These are phyloP conservation scores for Diversispora epigaea DNA, from an alignment of 192 early-diverging fungal genomes.

Conservation along the genomic window DNA sequence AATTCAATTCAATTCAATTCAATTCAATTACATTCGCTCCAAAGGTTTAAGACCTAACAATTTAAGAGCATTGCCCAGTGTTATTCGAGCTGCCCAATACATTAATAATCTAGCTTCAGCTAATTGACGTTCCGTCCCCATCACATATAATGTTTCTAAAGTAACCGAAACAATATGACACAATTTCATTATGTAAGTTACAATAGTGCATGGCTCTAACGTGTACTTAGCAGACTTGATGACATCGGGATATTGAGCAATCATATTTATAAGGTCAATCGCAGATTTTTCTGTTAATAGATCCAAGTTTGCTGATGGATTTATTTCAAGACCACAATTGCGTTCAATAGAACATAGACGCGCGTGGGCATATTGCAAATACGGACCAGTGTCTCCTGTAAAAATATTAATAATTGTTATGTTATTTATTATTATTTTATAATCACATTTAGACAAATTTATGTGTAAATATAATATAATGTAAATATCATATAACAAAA, in stretches of 20 bases:
- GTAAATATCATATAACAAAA: not conserved
- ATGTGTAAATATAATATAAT: no score
- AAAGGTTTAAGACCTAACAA: slow-evolving; percentile 81
- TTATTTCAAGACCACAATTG: slow-evolving; percentile 60
- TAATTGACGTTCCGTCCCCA: slow-evolving; percentile 65
- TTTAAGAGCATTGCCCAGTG: slow-evolving; percentile 82
- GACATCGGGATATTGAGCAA: slow-evolving; percentile 86
- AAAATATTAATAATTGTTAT: not conserved
- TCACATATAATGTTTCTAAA: slow-evolving; percentile 75
- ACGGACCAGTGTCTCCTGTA: slow-evolving; percentile 88
- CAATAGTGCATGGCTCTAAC: slow-evolving; percentile 84
- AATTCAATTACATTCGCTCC: slow-evolving; percentile 78
- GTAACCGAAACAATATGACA: slow-evolving; percentile 78
- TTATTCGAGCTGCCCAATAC: slow-evolving; percentile 79
- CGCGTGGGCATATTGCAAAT: slow-evolving; percentile 98
- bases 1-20: no score
- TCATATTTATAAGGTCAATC: slow-evolving; percentile 66
- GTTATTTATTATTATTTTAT: not conserved
- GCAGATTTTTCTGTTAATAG: slow-evolving; percentile 72
- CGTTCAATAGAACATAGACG: slow-evolving; percentile 96
- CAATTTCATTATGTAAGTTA: slow-evolving; percentile 82
- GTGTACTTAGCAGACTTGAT: slow-evolving; percentile 62
- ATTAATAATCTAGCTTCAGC: slow-evolving; percentile 87
- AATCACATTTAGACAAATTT: not conserved
- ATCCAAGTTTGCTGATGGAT: slow-evolving; percentile 63